Conservation (phyloP, 371 early-diverging fungal genomes). For the Cokeromyces recurvatus region DNA sequence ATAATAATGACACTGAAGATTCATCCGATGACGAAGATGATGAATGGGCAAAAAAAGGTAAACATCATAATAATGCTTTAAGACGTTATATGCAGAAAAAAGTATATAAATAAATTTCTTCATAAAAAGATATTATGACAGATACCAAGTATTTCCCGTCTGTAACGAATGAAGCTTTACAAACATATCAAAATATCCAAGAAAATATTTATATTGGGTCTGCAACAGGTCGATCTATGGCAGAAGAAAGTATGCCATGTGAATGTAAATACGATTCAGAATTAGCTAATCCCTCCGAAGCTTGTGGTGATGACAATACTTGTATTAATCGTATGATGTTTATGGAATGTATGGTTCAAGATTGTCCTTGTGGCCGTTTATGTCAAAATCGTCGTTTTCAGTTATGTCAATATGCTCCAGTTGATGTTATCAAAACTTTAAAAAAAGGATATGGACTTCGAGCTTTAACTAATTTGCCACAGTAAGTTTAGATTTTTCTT, state of each 20-base stretch:
- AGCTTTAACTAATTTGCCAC: slow-evolving; percentile 59
- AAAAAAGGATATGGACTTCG: slow-evolving; percentile 92
- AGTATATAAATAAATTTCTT: no score
- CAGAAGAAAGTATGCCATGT: slow-evolving; percentile 77
- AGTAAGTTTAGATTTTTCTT: slow-evolving; percentile 52
- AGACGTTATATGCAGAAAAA: no score
- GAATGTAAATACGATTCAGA: slow-evolving; percentile 72
- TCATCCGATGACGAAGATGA: no score
- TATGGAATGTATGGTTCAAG: slow-evolving; percentile 87
- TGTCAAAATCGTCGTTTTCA: slow-evolving; percentile 93
- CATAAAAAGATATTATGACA: no score
- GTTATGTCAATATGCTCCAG: slow-evolving; percentile 72
- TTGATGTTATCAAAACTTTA: slow-evolving; percentile 84
- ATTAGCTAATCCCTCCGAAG: slow-evolving; percentile 42
- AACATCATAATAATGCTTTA: no score
- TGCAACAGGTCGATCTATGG: slow-evolving; percentile 64
- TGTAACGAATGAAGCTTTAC: slow-evolving; percentile 49
- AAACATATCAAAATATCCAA: slow-evolving; percentile 56
- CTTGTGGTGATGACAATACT: slow-evolving; percentile 82
- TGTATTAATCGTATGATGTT: slow-evolving; percentile 93
- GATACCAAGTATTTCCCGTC: slow-evolving; percentile 22
- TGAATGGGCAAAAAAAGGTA: no score
- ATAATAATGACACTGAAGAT: no score
- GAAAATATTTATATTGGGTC: slow-evolving; percentile 65
- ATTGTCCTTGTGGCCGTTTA: slow-evolving; percentile 85